Percentiles rank a stretch among this genome's conserved stretches.
These are phyloP conservation scores for Phytophthora hybrid DNA, from an alignment of 352 stramenopile genomes.

Conservation along the genomic window DNA sequence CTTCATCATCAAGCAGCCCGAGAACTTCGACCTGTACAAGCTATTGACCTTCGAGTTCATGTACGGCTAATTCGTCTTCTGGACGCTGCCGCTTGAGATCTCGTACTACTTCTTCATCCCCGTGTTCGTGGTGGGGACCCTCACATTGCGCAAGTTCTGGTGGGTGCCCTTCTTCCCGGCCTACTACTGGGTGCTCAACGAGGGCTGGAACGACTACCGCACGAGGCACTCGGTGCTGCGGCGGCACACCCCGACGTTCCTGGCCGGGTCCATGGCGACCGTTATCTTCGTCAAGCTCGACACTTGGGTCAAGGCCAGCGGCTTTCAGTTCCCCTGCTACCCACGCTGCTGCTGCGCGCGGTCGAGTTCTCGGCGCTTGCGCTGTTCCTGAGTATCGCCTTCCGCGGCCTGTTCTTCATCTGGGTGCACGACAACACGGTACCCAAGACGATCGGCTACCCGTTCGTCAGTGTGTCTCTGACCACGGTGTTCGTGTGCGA, in stretches of 20 bases:
- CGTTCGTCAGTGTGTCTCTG: constrained; percentile 46
- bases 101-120: constrained; percentile 65
- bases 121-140: constrained; percentile 36
- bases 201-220: constrained; percentile 41
- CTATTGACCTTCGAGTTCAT: constrained; percentile 54
- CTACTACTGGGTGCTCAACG: constrained; percentile 42
- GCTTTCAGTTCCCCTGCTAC: constrained; percentile 24
- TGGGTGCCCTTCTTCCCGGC: constrained; percentile 41
- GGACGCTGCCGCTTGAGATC: constrained; percentile 61
- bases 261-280: constrained; percentile 2
- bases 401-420: too few species aligned
- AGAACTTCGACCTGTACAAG: constrained; percentile 43
- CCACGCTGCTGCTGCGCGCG: constrained; percentile 17
- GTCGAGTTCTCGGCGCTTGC: too few species aligned
- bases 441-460: constrained; percentile 28
- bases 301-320: constrained; percentile 17
- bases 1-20: constrained; percentile 34
- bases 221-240: constrained; percentile 28
- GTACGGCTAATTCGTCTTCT: constrained; percentile 58
- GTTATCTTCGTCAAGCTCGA: constrained; percentile 46
- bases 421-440: too few species aligned
- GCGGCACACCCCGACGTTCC: constrained; percentile 48
- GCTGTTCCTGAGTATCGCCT: too few species aligned
- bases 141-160: constrained; percentile 42
- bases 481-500: constrained; percentile 46